phyloP scores from a whole-genome alignment of 192 early-diverging fungal genomes.

The Entomortierella lignicola region DNA sequence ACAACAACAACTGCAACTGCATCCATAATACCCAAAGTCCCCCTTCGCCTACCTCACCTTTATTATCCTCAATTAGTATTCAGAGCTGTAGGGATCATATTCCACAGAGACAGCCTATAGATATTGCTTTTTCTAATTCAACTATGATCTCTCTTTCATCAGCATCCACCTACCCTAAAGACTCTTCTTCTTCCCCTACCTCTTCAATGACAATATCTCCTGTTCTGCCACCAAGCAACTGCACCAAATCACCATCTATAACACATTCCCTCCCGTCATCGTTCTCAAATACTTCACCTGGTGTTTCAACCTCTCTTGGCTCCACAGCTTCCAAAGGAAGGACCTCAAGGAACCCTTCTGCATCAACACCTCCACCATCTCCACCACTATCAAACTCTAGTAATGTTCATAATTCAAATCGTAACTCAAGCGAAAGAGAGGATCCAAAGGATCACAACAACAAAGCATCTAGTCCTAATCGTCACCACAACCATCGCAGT shows the following conservation, averaged over 20 bases:
- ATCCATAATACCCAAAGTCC: not conserved
- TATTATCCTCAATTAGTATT: not conserved
- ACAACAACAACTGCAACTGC: not conserved
- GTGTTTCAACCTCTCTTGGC: not conserved
- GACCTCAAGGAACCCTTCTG: conserved; percentile 10
- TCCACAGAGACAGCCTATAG: not conserved
- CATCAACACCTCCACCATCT: conserved; percentile 25
- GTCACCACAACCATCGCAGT: not conserved
- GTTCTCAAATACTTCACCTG: not conserved
- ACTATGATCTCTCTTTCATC: not conserved
- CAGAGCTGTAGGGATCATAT: not conserved
- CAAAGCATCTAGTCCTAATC: not conserved
- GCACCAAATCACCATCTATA: not conserved
- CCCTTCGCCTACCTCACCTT: conserved; percentile 23
- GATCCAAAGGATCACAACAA: not conserved
- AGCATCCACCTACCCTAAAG: not conserved
- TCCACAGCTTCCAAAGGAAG: not conserved
- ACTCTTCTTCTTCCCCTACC: not conserved
- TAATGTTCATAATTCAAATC: no score
- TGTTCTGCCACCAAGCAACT: not conserved
- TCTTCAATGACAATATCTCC: not conserved
- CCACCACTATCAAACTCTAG: conserved; percentile 15
- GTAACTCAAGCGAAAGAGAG: not conserved
- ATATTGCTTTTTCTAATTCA: not conserved
- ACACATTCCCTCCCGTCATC: not conserved